These are phyloP conservation scores for Phytopythium sindhum DNA, from an alignment of 352 stramenopile species.

Conservation along the genomic window DNA sequence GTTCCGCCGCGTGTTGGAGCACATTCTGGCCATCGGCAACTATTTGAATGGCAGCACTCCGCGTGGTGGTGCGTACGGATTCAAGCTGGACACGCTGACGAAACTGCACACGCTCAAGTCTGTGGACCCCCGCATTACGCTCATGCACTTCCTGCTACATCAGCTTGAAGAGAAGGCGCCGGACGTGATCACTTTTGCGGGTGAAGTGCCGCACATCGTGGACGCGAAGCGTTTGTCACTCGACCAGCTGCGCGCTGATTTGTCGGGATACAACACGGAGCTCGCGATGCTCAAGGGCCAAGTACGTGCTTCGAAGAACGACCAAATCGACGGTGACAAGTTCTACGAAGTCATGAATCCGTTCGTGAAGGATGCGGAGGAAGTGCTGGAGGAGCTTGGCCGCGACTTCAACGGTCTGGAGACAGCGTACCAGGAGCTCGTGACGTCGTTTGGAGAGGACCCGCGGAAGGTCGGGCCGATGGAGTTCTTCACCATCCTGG, in stretches of 20 bases:
- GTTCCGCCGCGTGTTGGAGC: slow-evolving; percentile 71
- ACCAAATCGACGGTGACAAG: slow-evolving; percentile 65
- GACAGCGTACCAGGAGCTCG: slow-evolving; percentile 70
- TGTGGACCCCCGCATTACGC: slow-evolving; percentile 67
- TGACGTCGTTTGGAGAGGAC: slow-evolving; percentile 84
- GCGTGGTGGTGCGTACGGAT: slow-evolving; percentile 87
- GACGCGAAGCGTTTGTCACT: slow-evolving; percentile 79
- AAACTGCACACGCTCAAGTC: slow-evolving; percentile 89
- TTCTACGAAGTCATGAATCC: slow-evolving; percentile 84
- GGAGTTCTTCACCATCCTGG: slow-evolving; percentile 80
- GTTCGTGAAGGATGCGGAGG: slow-evolving; percentile 74
- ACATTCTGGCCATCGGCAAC: slow-evolving; percentile 90
- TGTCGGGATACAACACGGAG: slow-evolving; percentile 81
- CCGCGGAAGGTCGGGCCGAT: slow-evolving; percentile 75
- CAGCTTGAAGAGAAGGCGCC: slow-evolving; percentile 76
- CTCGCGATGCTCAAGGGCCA: slow-evolving; percentile 82
- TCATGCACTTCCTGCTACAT: slow-evolving; percentile 81
- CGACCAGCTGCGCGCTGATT: slow-evolving; percentile 76
- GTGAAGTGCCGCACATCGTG: slow-evolving; percentile 72
- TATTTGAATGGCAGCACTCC: slow-evolving; percentile 90
- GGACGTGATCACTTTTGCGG: slow-evolving; percentile 74
- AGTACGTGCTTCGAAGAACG: slow-evolving; percentile 72
- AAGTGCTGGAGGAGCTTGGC: slow-evolving; percentile 78
- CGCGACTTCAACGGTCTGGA: slow-evolving; percentile 73
- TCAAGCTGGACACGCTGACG: slow-evolving; percentile 88